These are phyloP conservation scores for Neofusicoccum umdonicola DNA, from an alignment of 2,329 filamentous ascomycete genomes.

Conservation along the genomic window DNA sequence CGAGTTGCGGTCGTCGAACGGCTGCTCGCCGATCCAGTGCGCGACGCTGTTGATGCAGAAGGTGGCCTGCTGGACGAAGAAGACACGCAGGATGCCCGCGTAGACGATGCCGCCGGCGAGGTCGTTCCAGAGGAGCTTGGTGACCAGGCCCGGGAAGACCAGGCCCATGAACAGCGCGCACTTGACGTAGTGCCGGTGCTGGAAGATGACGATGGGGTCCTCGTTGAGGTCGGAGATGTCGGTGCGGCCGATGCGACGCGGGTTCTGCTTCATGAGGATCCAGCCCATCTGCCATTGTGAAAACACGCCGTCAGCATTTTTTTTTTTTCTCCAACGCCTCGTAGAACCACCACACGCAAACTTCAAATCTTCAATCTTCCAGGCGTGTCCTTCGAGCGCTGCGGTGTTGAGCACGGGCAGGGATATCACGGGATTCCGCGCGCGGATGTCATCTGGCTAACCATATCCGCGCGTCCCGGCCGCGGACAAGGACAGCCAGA, in stretches of 20 bases:
- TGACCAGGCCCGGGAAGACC: constrained; percentile 70
- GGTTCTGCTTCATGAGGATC: constrained; percentile 94
- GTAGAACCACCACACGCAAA: too few relatives aligned
- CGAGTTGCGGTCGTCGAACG: constrained; percentile 89
- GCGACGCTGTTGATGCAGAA: constrained; percentile 92
- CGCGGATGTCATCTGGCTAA: too few relatives aligned
- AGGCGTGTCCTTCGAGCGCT: too few relatives aligned
- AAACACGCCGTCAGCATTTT: constrained; percentile 33
- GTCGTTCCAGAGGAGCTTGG: constrained; percentile 77
- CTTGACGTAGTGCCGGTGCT: constrained; percentile 84
- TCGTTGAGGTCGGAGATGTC: constrained; percentile 88
- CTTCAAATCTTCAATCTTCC: too few relatives aligned
- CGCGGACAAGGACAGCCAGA: background rate
- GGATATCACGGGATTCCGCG: background rate
- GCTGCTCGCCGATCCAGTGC: constrained; percentile 89
- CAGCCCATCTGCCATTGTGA: constrained; percentile 61
- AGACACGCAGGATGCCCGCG: constrained; percentile 79
- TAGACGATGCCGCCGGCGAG: constrained; percentile 82
- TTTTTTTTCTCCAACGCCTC: constrained; percentile 27
- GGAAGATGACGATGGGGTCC: constrained; percentile 80
- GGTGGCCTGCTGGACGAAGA: constrained; percentile 87
- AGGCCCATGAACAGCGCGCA: constrained; percentile 75
- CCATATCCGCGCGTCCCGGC: too few relatives aligned
- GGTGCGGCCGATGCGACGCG: constrained; percentile 81
- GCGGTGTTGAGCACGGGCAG: constrained; percentile 57